Base-by-base conservation (phyloP, 306 rosid species). In the Cucurbita ficifolia region DNA sequence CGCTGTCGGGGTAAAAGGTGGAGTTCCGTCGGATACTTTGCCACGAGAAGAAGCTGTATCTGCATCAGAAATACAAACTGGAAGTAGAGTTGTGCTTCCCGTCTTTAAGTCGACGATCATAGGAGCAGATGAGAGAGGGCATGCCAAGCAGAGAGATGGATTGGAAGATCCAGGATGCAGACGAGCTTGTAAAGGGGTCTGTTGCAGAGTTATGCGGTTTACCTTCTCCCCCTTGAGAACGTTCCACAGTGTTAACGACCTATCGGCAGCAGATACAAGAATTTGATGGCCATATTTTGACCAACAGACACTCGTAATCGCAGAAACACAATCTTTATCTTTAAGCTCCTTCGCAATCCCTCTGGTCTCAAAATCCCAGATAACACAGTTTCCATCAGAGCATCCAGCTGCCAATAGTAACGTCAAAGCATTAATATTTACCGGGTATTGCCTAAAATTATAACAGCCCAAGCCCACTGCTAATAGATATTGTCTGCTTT, bases 301-400 rank as follows among this genome's bases (percentile, higher is more conserved):
- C 96, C 91, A 89, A 63, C 88, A 85, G n/a, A 89, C 84, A 76
- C 91, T 85, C 36, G 89, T 85, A 55, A 89, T 79, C 5, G 87
- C 88, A 68, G 95, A 86, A 76, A 82, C 79, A 76, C 96, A 89
- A 42, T 89, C 99, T 72, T 77, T 75, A 78, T 91, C 97, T 22
- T 70, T 83, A 43, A 95, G 97, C 86, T 82, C 92, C 79, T 95
- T 95, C 40, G 97, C 91, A 57, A 95, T 82, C 36, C 97, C 99
- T 87, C 99, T 85, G 64, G 96, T 89, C 82, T 89, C 94, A 5
- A 95, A 95, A 85, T 95, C 99, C 97, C 99, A 95, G 43, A 95
- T 80, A 72, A 95, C 73, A 77, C 97, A 91, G 48, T 89, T 95
- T 82, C 99, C 99, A 73, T 91, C 97, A 56, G 90, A 85, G 89